A percentile compares a stretch with the other conserved stretches of the same genome.
phyloP scores from a whole-genome alignment of 1,284 basidiomycete genomes.

The Cryptococcus sp. region DNA sequence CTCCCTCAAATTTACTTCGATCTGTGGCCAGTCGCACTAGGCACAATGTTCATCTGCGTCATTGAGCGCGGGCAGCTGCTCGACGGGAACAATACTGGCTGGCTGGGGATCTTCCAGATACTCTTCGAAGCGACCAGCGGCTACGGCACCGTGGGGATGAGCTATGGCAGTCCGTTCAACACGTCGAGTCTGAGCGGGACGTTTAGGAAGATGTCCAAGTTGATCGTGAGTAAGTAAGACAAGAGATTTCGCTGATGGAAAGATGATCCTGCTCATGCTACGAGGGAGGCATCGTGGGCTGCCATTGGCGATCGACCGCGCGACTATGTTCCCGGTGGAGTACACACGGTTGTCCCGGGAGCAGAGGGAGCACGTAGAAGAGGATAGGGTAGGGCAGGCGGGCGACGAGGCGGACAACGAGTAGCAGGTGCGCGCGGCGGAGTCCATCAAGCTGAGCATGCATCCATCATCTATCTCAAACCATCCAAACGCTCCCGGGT shows the following conservation, averaged over 20 bases:
- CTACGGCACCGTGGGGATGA: conserved; percentile 20
- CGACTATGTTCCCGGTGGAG: conserved; percentile 17
- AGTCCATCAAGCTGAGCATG: too few species aligned
- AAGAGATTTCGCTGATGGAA: neutral
- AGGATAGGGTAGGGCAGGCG: conserved; percentile 6
- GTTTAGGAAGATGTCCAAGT: conserved; percentile 19
- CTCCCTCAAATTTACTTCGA: conserved; percentile 26
- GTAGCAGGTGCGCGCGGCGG: neutral
- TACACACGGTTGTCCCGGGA: conserved; percentile 7
- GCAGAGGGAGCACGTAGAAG: conserved; percentile 5
- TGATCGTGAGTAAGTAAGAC: conserved; percentile 13
- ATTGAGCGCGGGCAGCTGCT: conserved; percentile 15
- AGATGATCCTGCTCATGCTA: conserved; percentile 25
- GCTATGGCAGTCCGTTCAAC: conserved; percentile 20
- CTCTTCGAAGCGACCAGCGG: conserved; percentile 24
- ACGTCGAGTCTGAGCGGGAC: conserved; percentile 17
- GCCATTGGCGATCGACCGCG: conserved; percentile 22
- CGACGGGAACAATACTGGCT: conserved; percentile 11
- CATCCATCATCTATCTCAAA: too few species aligned
- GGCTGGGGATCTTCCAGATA: conserved; percentile 19
- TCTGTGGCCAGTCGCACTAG: conserved; percentile 20
- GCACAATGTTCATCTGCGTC: conserved; percentile 19
- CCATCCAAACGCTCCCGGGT: conserved; percentile 24
- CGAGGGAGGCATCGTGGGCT: conserved; percentile 24
- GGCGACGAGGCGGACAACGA: conserved; percentile 9